phyloP scores from a whole-genome alignment of 2,329 filamentous ascomycete species.

The Xylaria sp. region DNA sequence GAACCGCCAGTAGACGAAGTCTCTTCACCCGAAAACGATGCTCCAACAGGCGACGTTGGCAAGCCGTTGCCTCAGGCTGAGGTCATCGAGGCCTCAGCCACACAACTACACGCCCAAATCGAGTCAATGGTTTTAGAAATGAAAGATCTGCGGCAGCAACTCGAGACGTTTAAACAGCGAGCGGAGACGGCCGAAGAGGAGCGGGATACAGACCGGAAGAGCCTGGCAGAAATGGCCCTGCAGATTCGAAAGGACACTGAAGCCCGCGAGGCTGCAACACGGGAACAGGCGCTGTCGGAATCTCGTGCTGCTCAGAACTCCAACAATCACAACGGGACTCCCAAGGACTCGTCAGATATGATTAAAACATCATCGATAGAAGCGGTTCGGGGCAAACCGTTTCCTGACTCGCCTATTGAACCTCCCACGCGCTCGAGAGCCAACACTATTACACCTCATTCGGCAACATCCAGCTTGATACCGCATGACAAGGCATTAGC shows the following conservation, averaged over 20 bases:
- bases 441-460: conserved; percentile 53
- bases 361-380: conserved; percentile 29
- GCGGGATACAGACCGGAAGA: conserved; percentile 70
- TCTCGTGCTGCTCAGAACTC: conserved; percentile 32
- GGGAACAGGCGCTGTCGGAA: conserved; percentile 43
- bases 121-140: conserved; percentile 80
- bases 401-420: conserved; percentile 41
- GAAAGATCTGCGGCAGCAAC: conserved; percentile 76
- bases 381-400: conserved; percentile 27
- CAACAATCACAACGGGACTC: conserved; percentile 20
- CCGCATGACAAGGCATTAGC: conserved; percentile 50
- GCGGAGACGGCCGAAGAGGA: conserved; percentile 83
- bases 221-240: conserved; percentile 84
- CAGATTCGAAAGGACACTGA: conserved; percentile 74
- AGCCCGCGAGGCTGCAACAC: conserved; percentile 49
- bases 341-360: conserved; percentile 23
- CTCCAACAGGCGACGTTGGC: conserved; percentile 17
- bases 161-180: conserved; percentile 75
- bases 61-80: conserved; percentile 37
- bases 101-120: conserved; percentile 68
- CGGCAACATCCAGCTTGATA: conserved; percentile 43
- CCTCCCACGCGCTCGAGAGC: conserved; percentile 50
- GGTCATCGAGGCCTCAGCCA: conserved; percentile 40
- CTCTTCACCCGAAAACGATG: conserved; percentile 25
- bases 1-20: conserved; percentile 45